Conservation (phyloP, 2,329 filamentous ascomycete species). For the Penicillium sp. region DNA sequence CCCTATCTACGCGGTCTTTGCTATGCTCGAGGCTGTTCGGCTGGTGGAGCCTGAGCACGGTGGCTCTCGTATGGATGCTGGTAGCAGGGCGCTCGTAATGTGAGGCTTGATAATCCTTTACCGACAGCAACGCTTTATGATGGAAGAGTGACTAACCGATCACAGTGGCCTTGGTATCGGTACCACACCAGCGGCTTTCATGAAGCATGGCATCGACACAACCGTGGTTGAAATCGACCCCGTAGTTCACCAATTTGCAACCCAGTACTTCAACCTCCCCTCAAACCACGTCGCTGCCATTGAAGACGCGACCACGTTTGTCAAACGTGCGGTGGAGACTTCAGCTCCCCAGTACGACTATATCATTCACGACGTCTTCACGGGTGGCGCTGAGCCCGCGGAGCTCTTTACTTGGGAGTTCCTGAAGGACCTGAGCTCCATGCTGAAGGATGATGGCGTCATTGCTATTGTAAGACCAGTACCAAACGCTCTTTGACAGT, state of each 20-base stretch:
- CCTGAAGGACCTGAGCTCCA: slow-evolving; percentile 65
- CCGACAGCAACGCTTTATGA: not conserved
- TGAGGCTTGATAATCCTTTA: slow-evolving; percentile 48
- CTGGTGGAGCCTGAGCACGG: slow-evolving; percentile 63
- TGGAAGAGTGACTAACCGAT: slow-evolving; percentile 7
- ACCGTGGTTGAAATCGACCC: slow-evolving; percentile 96
- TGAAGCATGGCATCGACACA: slow-evolving; percentile 85
- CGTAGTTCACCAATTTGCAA: slow-evolving; percentile 79
- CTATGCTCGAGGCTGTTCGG: slow-evolving; percentile 88
- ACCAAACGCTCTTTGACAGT: not conserved
- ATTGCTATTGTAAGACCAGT: slow-evolving; percentile 74
- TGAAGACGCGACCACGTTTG: slow-evolving; percentile 75
- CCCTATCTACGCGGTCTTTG: slow-evolving; percentile 94
- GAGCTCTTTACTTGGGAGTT: slow-evolving; percentile 87
- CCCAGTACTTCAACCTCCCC: slow-evolving; percentile 78
- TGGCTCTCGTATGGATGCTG: slow-evolving; percentile 52
- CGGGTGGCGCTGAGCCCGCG: slow-evolving; percentile 88
- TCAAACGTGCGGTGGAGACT: slow-evolving; percentile 51
- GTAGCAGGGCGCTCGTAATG: slow-evolving; percentile 83
- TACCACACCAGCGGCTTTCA: slow-evolving; percentile 82
- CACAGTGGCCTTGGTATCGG: slow-evolving; percentile 84
- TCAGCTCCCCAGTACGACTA: slow-evolving; percentile 70
- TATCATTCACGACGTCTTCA: slow-evolving; percentile 97
- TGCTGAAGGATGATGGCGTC: slow-evolving; percentile 76
- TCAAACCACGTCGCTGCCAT: slow-evolving; percentile 77